Percentiles rank a stretch among this genome's conserved stretches.
phyloP scores from a whole-genome alignment of 1,284 basidiomycete genomes.

The Neonothopanus nambi region DNA sequence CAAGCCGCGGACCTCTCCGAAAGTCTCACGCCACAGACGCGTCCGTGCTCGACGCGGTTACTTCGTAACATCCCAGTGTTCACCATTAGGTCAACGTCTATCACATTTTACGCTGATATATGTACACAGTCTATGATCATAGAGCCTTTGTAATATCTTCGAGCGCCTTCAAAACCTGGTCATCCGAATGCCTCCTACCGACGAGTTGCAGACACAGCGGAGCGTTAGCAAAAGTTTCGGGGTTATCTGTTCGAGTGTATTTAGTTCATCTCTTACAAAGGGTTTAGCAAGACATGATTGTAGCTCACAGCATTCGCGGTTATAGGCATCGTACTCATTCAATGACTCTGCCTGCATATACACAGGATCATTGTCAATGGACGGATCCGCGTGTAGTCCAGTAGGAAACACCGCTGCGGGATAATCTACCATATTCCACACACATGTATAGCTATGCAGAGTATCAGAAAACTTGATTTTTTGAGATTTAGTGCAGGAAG shows the following conservation, averaged over 20 bases:
- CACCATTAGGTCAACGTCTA: too few relatives aligned
- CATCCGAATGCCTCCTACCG: slow-evolving; percentile 3
- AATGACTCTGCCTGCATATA: slow-evolving; percentile 1
- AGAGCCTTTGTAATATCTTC: slow-evolving; percentile 8
- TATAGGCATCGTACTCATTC: slow-evolving; percentile 9
- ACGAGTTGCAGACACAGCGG: slow-evolving; percentile 12
- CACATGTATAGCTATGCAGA: slow-evolving; percentile 7
- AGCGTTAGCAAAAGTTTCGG: slow-evolving; percentile 4
- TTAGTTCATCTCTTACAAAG: too few relatives aligned
- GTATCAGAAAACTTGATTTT: not conserved
- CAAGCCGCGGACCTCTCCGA: too few relatives aligned
- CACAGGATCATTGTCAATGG: slow-evolving; percentile 1
- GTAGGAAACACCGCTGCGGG: slow-evolving; percentile 13
- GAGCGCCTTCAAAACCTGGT: slow-evolving; percentile 5
- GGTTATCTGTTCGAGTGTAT: slow-evolving; percentile 6
- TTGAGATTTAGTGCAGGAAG: not conserved
- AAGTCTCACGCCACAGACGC: too few relatives aligned
- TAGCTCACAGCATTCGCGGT: slow-evolving; percentile 4
- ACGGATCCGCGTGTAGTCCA: slow-evolving; percentile 3
- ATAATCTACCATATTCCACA: slow-evolving; percentile 12
- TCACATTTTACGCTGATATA: too few relatives aligned
- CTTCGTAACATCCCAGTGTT: too few relatives aligned
- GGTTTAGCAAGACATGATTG: not conserved
- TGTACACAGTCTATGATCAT: too few relatives aligned
- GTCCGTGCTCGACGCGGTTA: too few relatives aligned